Conservation (phyloP, 148 eudicot species). For the Vaccinium vitisidaea region DNA sequence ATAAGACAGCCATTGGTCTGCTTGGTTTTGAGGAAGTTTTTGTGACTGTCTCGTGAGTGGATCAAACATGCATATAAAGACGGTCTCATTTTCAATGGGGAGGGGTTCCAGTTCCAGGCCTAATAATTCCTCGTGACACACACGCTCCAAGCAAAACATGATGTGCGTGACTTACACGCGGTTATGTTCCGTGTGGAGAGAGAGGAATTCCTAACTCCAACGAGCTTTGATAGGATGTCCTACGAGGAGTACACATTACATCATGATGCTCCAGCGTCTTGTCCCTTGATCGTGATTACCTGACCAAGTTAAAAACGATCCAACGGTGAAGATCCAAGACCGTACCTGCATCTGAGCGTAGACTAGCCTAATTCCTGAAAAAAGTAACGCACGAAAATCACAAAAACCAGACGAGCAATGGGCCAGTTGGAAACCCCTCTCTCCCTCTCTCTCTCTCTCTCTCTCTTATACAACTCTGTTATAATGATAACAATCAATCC, state of each 20-base stretch:
- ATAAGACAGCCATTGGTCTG: too few relatives aligned
- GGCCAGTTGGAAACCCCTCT: slow-evolving; percentile 3
- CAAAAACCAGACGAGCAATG: not conserved
- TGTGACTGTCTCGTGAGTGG: not conserved
- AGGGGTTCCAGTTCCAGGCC: not conserved
- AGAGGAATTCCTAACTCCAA: not conserved
- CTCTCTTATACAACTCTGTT: slow-evolving; percentile 7
- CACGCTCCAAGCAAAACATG: not conserved
- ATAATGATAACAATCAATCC: slow-evolving; percentile 41
- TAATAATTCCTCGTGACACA: not conserved
- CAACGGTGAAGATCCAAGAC: not conserved
- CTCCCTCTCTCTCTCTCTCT: slow-evolving; percentile 27
- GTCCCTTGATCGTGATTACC: not conserved
- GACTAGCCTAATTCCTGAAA: not conserved
- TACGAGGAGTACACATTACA: not conserved
- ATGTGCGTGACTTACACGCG: not conserved
- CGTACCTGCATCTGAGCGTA: not conserved
- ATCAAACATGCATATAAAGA: not conserved
- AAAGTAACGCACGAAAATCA: slow-evolving; percentile 10
- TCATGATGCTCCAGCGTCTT: not conserved
- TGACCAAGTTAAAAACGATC: not conserved
- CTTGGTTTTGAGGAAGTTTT: not conserved
- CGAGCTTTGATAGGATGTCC: not conserved
- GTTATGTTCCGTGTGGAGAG: not conserved
- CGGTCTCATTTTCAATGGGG: not conserved